Evolutionary conservation across 805 yeast genomes (phyloP).

Genomic region (Kodamaea fukazawae): DNA sequence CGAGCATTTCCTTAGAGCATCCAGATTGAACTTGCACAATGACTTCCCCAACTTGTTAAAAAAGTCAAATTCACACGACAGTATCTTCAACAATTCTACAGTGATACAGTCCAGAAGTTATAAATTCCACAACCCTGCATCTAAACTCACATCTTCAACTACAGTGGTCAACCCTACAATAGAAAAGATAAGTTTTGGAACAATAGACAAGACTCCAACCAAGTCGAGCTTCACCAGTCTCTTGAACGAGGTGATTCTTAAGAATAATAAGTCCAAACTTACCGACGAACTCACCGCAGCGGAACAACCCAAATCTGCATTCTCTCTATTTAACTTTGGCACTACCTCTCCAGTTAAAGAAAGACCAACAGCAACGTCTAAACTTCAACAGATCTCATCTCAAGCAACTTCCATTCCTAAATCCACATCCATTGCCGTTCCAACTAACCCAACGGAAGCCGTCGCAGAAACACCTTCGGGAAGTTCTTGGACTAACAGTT

Average conservation of each 20-base stretch:
- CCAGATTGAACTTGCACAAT: constrained; percentile 29
- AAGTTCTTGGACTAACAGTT: constrained; percentile 30
- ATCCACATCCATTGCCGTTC: too few species aligned
- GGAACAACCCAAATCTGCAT: constrained; percentile 8
- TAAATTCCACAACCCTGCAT: constrained; percentile 40
- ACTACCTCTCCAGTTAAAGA: constrained; percentile 19
- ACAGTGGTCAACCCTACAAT: constrained; percentile 29
- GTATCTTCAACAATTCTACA: constrained; percentile 15
- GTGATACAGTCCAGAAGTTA: constrained; percentile 6
- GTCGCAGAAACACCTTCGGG: too few species aligned
- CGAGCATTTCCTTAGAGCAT: constrained; percentile 31
- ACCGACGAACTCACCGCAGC: background rate
- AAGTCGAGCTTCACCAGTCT: constrained; percentile 2
- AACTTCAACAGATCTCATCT: too few species aligned
- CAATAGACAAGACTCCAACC: background rate
- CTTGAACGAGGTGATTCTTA: constrained; percentile 18
- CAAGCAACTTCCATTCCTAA: too few species aligned
- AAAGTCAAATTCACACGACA: constrained; percentile 26
- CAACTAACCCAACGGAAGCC: background rate
- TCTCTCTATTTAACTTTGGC: constrained; percentile 19
- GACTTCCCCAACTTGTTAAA: constrained; percentile 28
- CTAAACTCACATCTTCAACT: constrained; percentile 19
- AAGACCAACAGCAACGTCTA: background rate
- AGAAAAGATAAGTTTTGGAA: constrained; percentile 26
- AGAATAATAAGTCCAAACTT: constrained; percentile 5